Percentiles rank a stretch among this genome's conserved stretches.
Conservation (phyloP, 176 grass and related monocot genomes). For the Musa troglodytarum region DNA sequence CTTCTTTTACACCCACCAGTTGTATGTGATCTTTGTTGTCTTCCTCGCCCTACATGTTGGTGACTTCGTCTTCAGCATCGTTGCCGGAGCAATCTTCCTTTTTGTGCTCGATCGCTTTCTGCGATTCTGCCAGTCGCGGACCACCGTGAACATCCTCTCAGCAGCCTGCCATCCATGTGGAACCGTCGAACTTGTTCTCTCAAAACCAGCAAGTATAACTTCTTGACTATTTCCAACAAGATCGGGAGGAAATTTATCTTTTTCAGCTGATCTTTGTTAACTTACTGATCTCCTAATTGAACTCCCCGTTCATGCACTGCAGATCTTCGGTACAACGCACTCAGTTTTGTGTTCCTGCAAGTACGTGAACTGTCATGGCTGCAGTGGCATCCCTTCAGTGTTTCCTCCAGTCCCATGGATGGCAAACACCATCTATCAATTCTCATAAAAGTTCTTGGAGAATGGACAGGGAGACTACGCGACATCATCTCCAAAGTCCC, state of each 20-base stretch:
- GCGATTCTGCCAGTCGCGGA: constrained; percentile 79
- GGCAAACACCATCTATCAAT: constrained; percentile 77
- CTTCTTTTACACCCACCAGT: constrained; percentile 98
- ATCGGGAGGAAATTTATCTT: background rate
- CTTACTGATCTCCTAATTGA: background rate
- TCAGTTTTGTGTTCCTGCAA: constrained; percentile 94
- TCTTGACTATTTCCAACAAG: constrained; percentile 1
- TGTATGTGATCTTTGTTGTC: constrained; percentile 83
- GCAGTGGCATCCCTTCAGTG: constrained; percentile 97
- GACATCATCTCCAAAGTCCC: constrained; percentile 43
- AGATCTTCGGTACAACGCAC: constrained; percentile 82
- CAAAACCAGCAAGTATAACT: constrained; percentile 75
- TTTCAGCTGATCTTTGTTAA: background rate
- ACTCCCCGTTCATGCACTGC: background rate
- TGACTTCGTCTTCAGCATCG: constrained; percentile 68
- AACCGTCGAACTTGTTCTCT: constrained; percentile 71
- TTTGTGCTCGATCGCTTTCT: constrained; percentile 90
- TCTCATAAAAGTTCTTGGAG: constrained; percentile 90
- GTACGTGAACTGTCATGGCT: constrained; percentile 70
- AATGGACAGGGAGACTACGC: constrained; percentile 70
- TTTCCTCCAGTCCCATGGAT: constrained; percentile 92
- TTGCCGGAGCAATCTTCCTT: constrained; percentile 65
- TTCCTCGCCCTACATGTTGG: constrained; percentile 83
- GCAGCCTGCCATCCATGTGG: constrained; percentile 61
- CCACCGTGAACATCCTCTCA: constrained; percentile 73